Evolutionary conservation across 495 filamentous ascomycete genomes (phyloP), one percentile per base, ranked within the genome.

Genomic region (Cairneyella variabilis): DNA sequence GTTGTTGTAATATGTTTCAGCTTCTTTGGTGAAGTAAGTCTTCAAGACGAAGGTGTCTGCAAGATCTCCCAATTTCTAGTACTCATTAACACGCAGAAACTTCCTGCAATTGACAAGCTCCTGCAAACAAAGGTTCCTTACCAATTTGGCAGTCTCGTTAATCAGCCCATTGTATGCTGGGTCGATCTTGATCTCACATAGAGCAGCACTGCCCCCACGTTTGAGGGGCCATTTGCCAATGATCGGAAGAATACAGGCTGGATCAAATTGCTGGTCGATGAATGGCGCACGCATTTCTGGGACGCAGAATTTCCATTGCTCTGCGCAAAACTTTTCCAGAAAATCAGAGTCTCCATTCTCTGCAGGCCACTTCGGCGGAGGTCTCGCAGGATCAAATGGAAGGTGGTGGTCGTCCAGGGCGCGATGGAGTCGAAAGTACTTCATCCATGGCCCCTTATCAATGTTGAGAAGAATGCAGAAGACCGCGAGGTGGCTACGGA

Each of bases 1-100:
- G 51, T 64, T 64, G 14, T 62, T 32, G 56, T 66, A 72, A 28
- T 63, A 54, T 22, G 46, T 59, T 34, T 66, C 40, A 20, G 64
- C 66, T 10, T 64, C 56, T 1, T 39, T 16, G 12, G 32, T 51
- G 26, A 60, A 51, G 51, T 74, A 76, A 9, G 63, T 63, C 44
- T 76, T 76, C 34, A 75, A 55, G 11, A 69, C 71, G 48, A 68
- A 74, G 11, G 55, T 69, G 23, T 64, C 60, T n/a, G 43, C 42
- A 0, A 14, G 20, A 30, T 51, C 49, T 55, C 45, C 16, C 27
- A 30, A 43, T 23, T 18, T 16, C 36, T 60, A 30, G 1, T 27
- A 25, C 10, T 30, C 22, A 12, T 10, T 27, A 25, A 14, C 10
- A 46, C 18, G 17, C 14, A 43, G 4, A 21, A 4, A 8, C 14